These are phyloP conservation scores for Sporisorium sorghi DNA, from an alignment of 1,284 basidiomycete species.

Conservation along the genomic window DNA sequence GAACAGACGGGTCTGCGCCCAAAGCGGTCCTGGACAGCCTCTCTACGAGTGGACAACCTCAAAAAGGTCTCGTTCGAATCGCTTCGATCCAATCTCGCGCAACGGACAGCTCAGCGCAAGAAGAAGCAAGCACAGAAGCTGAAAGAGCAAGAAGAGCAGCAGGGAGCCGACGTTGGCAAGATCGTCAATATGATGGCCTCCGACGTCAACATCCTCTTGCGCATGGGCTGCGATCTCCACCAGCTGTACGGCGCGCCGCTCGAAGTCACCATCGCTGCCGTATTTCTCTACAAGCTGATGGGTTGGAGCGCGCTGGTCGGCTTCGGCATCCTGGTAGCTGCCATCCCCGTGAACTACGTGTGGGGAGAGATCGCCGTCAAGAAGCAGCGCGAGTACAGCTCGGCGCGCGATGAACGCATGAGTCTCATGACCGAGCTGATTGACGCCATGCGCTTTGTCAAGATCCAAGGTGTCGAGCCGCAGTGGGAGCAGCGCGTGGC, in stretches of 20 bases:
- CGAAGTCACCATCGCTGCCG: conserved; percentile 79
- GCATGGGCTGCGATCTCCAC: conserved; percentile 71
- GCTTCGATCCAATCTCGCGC: conserved; percentile 11
- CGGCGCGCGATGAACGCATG: conserved; percentile 85
- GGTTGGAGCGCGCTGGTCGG: conserved; percentile 87
- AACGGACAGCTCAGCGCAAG: conserved; percentile 3
- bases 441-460: conserved; percentile 82
- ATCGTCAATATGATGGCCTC: conserved; percentile 72
- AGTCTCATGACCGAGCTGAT: conserved; percentile 82
- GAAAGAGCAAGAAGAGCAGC: conserved; percentile 29
- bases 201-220: conserved; percentile 65
- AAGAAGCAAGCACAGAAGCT: conserved; percentile 15
- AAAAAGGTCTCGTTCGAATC: conserved; percentile 32
- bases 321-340: conserved; percentile 79
- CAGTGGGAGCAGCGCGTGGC: conserved; percentile 56
- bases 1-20: not conserved
- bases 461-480: conserved; percentile 68
- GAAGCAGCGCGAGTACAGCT: conserved; percentile 78
- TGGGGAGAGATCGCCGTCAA: conserved; percentile 76
- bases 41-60: conserved; percentile 7
- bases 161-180: conserved; percentile 71
- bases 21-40: conserved; percentile 17
- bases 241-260: conserved; percentile 78
- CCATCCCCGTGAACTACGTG: conserved; percentile 80
- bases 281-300: conserved; percentile 74